Base-by-base conservation (phyloP, 768 basidiomycete species). In the Tulasnella sp. region DNA sequence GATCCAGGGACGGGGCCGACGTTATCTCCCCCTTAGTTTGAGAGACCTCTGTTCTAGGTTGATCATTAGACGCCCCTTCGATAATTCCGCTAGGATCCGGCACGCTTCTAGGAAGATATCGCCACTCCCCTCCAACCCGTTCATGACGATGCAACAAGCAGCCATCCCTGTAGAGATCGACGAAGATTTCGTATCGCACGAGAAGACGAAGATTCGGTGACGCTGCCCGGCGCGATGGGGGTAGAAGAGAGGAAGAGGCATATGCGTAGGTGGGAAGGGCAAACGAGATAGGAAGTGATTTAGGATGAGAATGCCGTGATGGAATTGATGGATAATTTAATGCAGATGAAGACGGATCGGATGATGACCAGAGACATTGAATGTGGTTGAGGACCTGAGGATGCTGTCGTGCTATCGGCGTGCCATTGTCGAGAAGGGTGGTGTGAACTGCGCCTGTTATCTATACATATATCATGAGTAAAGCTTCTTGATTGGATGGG, bases 241-340 rank as follows among this genome's bases (percentile, higher is more conserved):
- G 74, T 13, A 75, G 55, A 11, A 61, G 46, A 23, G 74, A n/a
- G 16, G 44, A 42, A 35, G 39, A 48, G 0, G 46, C 74, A 29
- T 48, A 48, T 51, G 74, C 74, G 13, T 75, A 75, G 20, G 74
- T 48, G 23, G 74, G 74, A 61, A 75, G n/a, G 5, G 74, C 48
- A 23, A 11, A 57, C 7, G 74, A 75, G 57, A 75, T 75, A 5
- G 74, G 48, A 67, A 67, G 61, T 9, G 61, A 67, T 18, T 67
- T 67, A 0, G 61, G 61, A 35, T 67, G 61, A 67, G 61, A 11
- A 67, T 67, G 61, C 13, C 32, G 29, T 13, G 46, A 15, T 11
- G 32, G 35, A n/a, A 11, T 1, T 29, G 74, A 48, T 29, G 20
- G n/a, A n/a, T 74, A 23, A 44, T 40, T 75, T 40, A 44, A 35